These are phyloP conservation scores for Corymbia maculata DNA, from an alignment of 345 rosid genomes.

Conservation along the genomic window DNA sequence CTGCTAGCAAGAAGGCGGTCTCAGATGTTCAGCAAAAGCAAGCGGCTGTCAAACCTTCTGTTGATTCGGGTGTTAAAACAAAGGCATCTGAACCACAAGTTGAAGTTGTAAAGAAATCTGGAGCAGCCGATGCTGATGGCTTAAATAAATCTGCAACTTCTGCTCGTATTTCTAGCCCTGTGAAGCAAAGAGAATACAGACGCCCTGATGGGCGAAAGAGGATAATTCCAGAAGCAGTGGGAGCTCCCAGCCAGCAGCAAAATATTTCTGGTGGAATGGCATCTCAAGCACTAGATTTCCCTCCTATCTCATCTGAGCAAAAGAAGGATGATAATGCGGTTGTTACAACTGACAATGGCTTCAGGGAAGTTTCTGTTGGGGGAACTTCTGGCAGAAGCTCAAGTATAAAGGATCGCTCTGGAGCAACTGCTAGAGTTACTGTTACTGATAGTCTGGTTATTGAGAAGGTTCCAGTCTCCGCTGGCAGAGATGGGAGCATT, in stretches of 20 bases:
- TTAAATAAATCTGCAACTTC: slow-evolving; percentile 39
- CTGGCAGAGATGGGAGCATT: slow-evolving; percentile 46
- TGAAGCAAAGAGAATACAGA: slow-evolving; percentile 87
- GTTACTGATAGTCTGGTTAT: slow-evolving; percentile 73
- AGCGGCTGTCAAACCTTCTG: slow-evolving; percentile 42
- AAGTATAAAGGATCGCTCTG: slow-evolving; percentile 63
- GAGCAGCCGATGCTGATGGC: slow-evolving; percentile 32
- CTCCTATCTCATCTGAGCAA: slow-evolving; percentile 19
- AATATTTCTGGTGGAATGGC: slow-evolving; percentile 23
- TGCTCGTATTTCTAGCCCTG: slow-evolving; percentile 61
- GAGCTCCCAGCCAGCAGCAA: slow-evolving; percentile 59
- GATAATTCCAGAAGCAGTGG: slow-evolving; percentile 97
- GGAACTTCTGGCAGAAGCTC: slow-evolving; percentile 36
- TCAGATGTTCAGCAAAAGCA: slow-evolving; percentile 51
- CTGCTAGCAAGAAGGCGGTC: slow-evolving; percentile 47
- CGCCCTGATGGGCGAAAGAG: slow-evolving; percentile 98
- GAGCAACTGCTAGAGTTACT: slow-evolving; percentile 68
- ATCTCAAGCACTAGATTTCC: slow-evolving; percentile 30
- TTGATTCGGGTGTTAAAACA: slow-evolving; percentile 25
- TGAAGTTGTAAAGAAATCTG: slow-evolving; percentile 40
- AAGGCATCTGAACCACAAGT: slow-evolving; percentile 50
- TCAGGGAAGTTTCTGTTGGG: slow-evolving; percentile 32
- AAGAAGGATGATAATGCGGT: slow-evolving; percentile 33
- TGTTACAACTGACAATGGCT: slow-evolving; percentile 28
- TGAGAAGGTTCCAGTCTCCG: slow-evolving; percentile 58